These are phyloP conservation scores for Cercospora berteroae DNA, from an alignment of 2,329 filamentous ascomycete genomes.

Conservation along the genomic window DNA sequence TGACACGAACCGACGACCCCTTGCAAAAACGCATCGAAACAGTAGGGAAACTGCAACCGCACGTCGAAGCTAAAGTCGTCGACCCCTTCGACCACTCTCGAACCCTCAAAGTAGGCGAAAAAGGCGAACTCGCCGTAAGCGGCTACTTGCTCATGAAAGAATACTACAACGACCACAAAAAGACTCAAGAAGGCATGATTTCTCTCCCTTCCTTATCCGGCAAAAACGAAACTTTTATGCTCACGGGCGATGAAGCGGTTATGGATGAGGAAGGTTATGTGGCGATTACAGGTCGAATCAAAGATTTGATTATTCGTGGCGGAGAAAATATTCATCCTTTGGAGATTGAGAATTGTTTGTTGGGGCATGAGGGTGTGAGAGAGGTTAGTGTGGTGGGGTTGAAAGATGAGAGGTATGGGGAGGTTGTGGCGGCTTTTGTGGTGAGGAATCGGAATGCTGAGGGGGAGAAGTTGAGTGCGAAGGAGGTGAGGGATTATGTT, in stretches of 20 bases:
- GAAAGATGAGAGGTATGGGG: conserved; percentile 77
- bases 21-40: conserved; percentile 68
- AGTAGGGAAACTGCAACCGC: conserved; percentile 79
- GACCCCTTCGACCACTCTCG: conserved; percentile 59
- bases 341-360: conserved; percentile 85
- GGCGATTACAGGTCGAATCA: conserved; percentile 84
- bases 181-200: conserved; percentile 68
- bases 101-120: conserved; percentile 62
- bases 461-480: conserved; percentile 50
- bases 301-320: conserved; percentile 90
- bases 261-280: conserved; percentile 85
- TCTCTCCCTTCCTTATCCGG: conserved; percentile 50
- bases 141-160: conserved; percentile 90
- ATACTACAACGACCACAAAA: conserved; percentile 74
- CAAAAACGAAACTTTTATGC: conserved; percentile 73
- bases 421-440: conserved; percentile 82
- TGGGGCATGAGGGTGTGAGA: conserved; percentile 66
- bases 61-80: conserved; percentile 77
- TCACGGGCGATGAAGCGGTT: conserved; percentile 83
- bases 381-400: conserved; percentile 84
- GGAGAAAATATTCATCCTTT: conserved; percentile 96
- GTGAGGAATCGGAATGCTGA: conserved; percentile 48
- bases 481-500: conserved; percentile 71
- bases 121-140: conserved; percentile 77
- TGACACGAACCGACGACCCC: conserved; percentile 78